Percentiles rank a stretch among this genome's conserved stretches.
Evolutionary conservation across 805 yeast species (phyloP).

Genomic region (baker's yeast (Saccharomyces cerevisiae)): DNA sequence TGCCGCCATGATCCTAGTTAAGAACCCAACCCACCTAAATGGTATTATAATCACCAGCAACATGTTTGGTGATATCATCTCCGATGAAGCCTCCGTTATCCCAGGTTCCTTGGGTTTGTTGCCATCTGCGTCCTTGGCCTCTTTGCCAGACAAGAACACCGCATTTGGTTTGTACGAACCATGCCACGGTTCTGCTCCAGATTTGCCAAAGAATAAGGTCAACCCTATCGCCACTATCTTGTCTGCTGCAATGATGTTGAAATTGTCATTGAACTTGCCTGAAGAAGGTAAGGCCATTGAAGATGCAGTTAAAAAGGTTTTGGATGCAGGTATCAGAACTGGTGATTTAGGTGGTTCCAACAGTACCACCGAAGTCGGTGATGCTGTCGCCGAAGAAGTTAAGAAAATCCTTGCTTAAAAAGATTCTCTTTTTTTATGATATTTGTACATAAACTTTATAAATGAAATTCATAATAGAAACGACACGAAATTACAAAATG

Average conservation of each 20-base stretch:
- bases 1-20: constrained; percentile 95
- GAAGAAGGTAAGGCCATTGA: constrained; percentile 86
- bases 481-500: not conserved
- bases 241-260: constrained; percentile 96
- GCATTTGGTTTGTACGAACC: constrained; percentile 98
- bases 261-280: constrained; percentile 73
- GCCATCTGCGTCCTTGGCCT: constrained; percentile 91
- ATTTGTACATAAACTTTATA: constrained; percentile 1
- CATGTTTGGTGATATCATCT: constrained; percentile 97
- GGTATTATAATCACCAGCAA: constrained; percentile 89
- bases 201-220: constrained; percentile 75
- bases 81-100: constrained; percentile 95
- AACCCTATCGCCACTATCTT: constrained; percentile 93
- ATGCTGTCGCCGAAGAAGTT: constrained; percentile 76
- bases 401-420: constrained; percentile 38
- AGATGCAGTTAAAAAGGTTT: constrained; percentile 72
- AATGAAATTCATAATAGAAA: not conserved
- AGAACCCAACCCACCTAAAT: constrained; percentile 82
- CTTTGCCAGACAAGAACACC: constrained; percentile 88
- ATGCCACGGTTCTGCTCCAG: constrained; percentile 98
- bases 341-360: constrained; percentile 81
- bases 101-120: constrained; percentile 95
- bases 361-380: constrained; percentile 86
- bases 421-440: not conserved
- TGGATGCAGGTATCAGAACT: constrained; percentile 81